Base-by-base conservation (phyloP, 257 asterid species). In the Solanum bulbocastanum region DNA sequence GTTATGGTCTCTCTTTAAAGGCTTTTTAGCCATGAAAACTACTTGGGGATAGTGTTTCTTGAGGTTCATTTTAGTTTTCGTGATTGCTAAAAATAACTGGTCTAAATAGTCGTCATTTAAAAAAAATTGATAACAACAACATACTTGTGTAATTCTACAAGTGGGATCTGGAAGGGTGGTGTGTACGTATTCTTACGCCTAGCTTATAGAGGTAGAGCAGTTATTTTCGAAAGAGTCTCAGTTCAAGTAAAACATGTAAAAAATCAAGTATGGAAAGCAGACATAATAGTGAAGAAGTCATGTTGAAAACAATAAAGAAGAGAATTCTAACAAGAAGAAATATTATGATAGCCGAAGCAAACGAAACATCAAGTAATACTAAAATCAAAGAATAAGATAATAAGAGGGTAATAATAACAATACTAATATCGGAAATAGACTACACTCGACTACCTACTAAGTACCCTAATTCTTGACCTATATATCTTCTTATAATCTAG, bases 201-300 rank as follows among this genome's bases (percentile, higher is more conserved):
- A 65, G 16, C 72, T 65, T 3, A 39, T 10, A 13, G 2, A 65
- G 33, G 16, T 65, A n/a, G 3, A 65, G 3, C 0, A 0, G 6
- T 10, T 23, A 10, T 10, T 25, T 66, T 11, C 2, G 22, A 0
- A 66, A 0, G 36, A 27, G 10, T 3, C 22, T 11, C 0, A 4
- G 0, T 3, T 68, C 22, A 68, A 68, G 10, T 62, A 27, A 27
- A 68, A 27, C 72, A n/a, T 65, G 15, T 65, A 11, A 65, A n/a
- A 6, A 25, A 65, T n/a, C 13, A 23, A 62, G 15, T 62, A 62
- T 23, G 6, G 7, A 62, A 62, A 23, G 32, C 1, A 62, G 10
- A n/a, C 12, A 1, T 6, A 8, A 30, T 60, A 9, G 33, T 65
- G 73, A 65, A 68, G 74, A 68, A 65, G 33, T 25, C 0, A 2